Conservation (phyloP, 148 eudicot genomes). For the Beta vulgaris region DNA sequence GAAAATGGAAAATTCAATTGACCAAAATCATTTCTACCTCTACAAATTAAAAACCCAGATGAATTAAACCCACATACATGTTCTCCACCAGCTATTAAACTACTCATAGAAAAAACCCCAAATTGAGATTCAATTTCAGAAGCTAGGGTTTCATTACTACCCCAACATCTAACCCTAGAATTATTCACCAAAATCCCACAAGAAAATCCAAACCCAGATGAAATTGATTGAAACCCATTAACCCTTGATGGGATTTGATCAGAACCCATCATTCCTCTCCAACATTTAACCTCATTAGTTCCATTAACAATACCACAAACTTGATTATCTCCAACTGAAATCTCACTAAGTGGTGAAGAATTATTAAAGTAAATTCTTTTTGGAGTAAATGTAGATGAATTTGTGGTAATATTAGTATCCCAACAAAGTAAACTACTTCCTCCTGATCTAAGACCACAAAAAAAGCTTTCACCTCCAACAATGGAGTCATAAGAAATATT, state of each 20-base stretch:
- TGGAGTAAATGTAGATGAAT: constrained; percentile 32
- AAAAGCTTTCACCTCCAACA: constrained; percentile 59
- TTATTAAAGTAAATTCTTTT: constrained; percentile 53
- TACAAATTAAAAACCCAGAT: constrained; percentile 51
- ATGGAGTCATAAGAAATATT: constrained; percentile 56
- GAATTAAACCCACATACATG: constrained; percentile 72
- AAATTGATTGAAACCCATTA: constrained; percentile 38
- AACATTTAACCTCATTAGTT: constrained; percentile 30
- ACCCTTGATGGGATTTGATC: constrained; percentile 11
- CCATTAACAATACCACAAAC: constrained; percentile 48
- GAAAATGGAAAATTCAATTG: constrained; percentile 38
- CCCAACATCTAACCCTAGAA: constrained; percentile 66
- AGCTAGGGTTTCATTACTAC: constrained; percentile 34
- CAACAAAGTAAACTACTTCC: constrained; percentile 66
- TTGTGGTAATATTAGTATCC: constrained; percentile 38
- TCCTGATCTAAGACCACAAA: constrained; percentile 74
- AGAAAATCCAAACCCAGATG: constrained; percentile 72
- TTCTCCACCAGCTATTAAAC: constrained; percentile 50
- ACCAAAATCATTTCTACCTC: constrained; percentile 41
- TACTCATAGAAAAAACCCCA: constrained; percentile 36
- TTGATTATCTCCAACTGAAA: constrained; percentile 62
- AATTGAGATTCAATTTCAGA: constrained; percentile 39
- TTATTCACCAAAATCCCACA: constrained; percentile 53
- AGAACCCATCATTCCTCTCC: constrained; percentile 33
- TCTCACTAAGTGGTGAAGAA: constrained; percentile 25